Evolutionary conservation across 2,329 filamentous ascomycete species (phyloP), one percentile per base, ranked within the genome.

Genomic region (Microcera coccophila): DNA sequence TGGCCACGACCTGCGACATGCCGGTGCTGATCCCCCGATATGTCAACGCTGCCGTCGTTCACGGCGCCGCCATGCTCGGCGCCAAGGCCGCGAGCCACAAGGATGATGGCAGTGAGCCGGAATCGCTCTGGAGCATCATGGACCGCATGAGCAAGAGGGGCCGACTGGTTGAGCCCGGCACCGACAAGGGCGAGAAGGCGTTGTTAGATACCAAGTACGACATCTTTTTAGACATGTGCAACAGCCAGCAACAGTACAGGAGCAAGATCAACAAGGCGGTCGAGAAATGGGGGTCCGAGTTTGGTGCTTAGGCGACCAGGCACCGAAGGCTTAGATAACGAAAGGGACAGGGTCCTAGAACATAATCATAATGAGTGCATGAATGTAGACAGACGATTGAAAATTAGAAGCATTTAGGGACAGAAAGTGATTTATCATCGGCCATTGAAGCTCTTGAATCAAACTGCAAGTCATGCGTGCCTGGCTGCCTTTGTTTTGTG

Each of bases 31-130:
- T 97, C 42, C 93, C 93, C 1, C 79, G 85, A 39, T 97, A 98
- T 60, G 89, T 96, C 45, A 87, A 95, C 62, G 91, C 91, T 1
- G 93, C 93, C 5, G 93, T 98, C 5, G 91, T 95, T 19, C 90
- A 97, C 62, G 93, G 93, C n/a, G 93, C 93, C 7, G 93, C 93
- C 44, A 98, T 98, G 91, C 76, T 98, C 18, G 93, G 93, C 29
- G 93, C 90, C 45, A 97, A 97, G 69, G 93, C 93, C n/a, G 93
- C 91, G 5, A 93, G 85, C 57, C 85, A 85, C 22, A 75, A 76
- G 29, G 76, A 86, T 9, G 62, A 62, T 9, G 63, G 60, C 21
- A 87, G 88, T 34, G 83, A 84, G 58, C 90, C 87, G 1, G 90
- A 96, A 71, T 80, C 85, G 31, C 72, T 98, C 48, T 98, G 93